Base-by-base conservation (phyloP, 139 green algal genomes). In the Chlamydomonas sp. region DNA sequence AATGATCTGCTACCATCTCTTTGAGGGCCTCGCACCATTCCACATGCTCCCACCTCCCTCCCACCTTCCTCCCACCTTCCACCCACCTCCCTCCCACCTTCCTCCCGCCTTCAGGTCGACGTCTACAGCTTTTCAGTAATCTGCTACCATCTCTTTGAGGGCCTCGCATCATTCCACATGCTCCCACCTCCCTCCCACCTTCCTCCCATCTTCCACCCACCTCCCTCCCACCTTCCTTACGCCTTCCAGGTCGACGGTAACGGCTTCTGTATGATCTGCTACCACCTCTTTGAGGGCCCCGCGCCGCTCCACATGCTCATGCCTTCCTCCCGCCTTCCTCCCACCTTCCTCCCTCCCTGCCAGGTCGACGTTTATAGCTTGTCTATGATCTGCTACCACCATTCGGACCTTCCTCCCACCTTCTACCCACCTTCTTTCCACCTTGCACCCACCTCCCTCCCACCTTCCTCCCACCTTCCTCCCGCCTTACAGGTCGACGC, bases 1-100 rank as follows among this genome's bases (percentile, higher is more conserved):
- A 58, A 83, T 91, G 65, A 82, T 90, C 70, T 76, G 79, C 61
- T 92, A 80, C 72, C 79, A 91, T 75, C 75, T 92, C 65, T 87
- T 88, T 36, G 81, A 87, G 67, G 81, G 87, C 26, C 30, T 82
- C 58, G 84, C 86, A 1, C 84, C 89, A 29, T 88, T 85, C 66
- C 80, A 84, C 66, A 72, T n/a, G n/a, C n/a, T n/a, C n/a, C n/a
- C n/a, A n/a, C n/a, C n/a, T n/a, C n/a, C n/a, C n/a, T n/a, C n/a
- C n/a, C n/a, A n/a, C n/a, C n/a, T n/a, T n/a, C n/a, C n/a, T n/a
- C n/a, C n/a, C n/a, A n/a, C n/a, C n/a, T n/a, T n/a, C n/a, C n/a
- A n/a, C n/a, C n/a, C n/a, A n/a, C n/a, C n/a, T n/a, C n/a, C n/a
- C n/a, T n/a, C n/a, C n/a, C n/a, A n/a, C n/a, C n/a, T n/a, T n/a